Conservation (phyloP, 495 filamentous ascomycete species). For the Xanthoparmelia taractica region DNA sequence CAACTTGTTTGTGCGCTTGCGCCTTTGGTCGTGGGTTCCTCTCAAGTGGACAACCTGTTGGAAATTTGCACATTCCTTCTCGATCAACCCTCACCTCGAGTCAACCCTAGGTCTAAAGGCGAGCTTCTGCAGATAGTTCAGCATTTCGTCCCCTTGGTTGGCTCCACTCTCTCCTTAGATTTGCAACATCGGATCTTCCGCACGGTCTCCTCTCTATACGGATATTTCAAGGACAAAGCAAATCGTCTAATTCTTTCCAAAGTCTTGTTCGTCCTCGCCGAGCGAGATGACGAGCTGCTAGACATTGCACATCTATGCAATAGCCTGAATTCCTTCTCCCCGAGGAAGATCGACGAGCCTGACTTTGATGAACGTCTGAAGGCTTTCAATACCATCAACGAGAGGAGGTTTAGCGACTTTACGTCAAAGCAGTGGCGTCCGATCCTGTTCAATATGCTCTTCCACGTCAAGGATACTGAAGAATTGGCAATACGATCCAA, state of each 20-base stretch:
- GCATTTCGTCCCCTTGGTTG: slow-evolving; percentile 60
- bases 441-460: slow-evolving; percentile 84
- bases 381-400: slow-evolving; percentile 69
- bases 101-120: slow-evolving; percentile 76
- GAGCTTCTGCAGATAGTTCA: slow-evolving; percentile 66
- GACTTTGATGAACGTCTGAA: slow-evolving; percentile 75
- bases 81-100: slow-evolving; percentile 68
- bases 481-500: slow-evolving; percentile 82
- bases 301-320: slow-evolving; percentile 65
- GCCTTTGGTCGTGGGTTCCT: slow-evolving; percentile 60
- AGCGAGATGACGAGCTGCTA: slow-evolving; percentile 48
- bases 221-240: slow-evolving; percentile 72
- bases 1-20: slow-evolving; percentile 66
- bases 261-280: slow-evolving; percentile 62
- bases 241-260: slow-evolving; percentile 64
- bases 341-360: slow-evolving; percentile 63
- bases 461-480: slow-evolving; percentile 75
- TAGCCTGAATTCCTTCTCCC: slow-evolving; percentile 70
- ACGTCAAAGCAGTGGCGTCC: slow-evolving; percentile 79
- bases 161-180: slow-evolving; percentile 46
- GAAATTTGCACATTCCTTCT: slow-evolving; percentile 73
- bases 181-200: slow-evolving; percentile 52
- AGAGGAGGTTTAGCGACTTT: slow-evolving; percentile 41
- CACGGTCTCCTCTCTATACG: slow-evolving; percentile 67
- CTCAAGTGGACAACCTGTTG: slow-evolving; percentile 62